Conservation (phyloP, 129 eudicot genomes). For the Heracleum sosnowskyi region DNA sequence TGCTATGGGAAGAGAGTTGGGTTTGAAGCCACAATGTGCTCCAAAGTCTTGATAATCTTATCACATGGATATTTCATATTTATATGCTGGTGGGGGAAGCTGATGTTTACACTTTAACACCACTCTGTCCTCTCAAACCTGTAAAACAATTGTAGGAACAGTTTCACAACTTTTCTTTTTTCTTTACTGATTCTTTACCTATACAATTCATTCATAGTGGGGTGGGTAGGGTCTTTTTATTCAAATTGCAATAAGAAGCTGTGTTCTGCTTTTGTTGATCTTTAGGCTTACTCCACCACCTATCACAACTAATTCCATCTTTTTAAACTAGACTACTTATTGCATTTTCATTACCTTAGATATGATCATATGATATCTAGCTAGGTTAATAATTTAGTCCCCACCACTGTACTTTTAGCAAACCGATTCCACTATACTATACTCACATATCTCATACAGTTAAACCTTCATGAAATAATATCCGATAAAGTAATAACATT, state of each 20-base stretch:
- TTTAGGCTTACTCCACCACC: constrained; percentile 15
- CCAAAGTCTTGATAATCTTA: constrained; percentile 2
- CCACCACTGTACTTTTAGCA: background rate
- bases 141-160: background rate
- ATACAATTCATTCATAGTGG: constrained; percentile 1
- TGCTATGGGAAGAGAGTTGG: constrained; percentile 9
- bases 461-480: too few relatives aligned
- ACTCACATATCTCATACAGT: background rate
- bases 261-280: constrained; percentile 2
- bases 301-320: constrained; percentile 3
- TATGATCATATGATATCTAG: constrained; percentile 4
- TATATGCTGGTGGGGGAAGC: constrained; percentile 10
- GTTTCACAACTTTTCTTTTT: background rate
- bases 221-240: constrained; percentile 1
- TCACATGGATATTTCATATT: constrained; percentile 5
- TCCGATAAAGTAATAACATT: too few relatives aligned
- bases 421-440: background rate
- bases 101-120: constrained; percentile 11
- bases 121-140: constrained; percentile 2
- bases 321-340: background rate
- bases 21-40: constrained; percentile 9
- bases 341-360: background rate
- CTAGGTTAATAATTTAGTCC: background rate
- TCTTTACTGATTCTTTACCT: constrained; percentile 1
- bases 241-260: constrained; percentile 11